Evolutionary conservation across 805 yeast species (phyloP), one percentile per base, ranked within the genome.

Genomic region (Starmerella geochares): DNA sequence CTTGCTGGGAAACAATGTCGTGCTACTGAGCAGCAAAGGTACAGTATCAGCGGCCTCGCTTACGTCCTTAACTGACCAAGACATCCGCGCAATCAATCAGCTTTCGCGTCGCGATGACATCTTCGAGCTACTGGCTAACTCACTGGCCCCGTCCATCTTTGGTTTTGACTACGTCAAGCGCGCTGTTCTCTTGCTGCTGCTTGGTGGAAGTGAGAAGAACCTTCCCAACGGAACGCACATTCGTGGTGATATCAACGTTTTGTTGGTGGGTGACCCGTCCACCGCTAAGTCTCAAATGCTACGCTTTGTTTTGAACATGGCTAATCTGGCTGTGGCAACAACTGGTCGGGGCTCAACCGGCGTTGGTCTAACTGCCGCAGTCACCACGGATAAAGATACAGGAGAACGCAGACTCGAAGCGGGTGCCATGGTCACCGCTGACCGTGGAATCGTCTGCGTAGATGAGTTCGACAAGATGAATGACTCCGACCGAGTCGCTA

Each of bases 271-370:
- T 69, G 98, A 92, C 66, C 98, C 98, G 13, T 86, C 96, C 8
- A 92, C 98, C 16, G 97, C 98, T 23, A 92, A 92, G 67, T 88
- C 96, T 3, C 98, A 92, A 70, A 81, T 92, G 71, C 75, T 92
- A 55, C 76, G 97, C 57, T 90, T 92, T 63, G 97, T 92, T 17
- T 73, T 92, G 54, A 92, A 90, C 65, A 90, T 97, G 1, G 98
- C 98, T 1, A 74, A 94, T 1, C 72, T 92, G 59, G 97, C 97
- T 3, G 87, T 92, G 59, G 96, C 97, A 24, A 92, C 98, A 0
- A 92, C 98, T 0, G 98, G 98, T 72, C 80, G 95, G 66, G 98
- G 98, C 55, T 90, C 97, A n/a, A 88, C 97, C 1, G 98, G 98
- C 66, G 98, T 92, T 40, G 98, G 98, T 86, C 76, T 92, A 62